Percentiles rank a stretch among this genome's conserved stretches.
phyloP scores from a whole-genome alignment of 148 eudicot genomes.

The Silene uniflora region DNA sequence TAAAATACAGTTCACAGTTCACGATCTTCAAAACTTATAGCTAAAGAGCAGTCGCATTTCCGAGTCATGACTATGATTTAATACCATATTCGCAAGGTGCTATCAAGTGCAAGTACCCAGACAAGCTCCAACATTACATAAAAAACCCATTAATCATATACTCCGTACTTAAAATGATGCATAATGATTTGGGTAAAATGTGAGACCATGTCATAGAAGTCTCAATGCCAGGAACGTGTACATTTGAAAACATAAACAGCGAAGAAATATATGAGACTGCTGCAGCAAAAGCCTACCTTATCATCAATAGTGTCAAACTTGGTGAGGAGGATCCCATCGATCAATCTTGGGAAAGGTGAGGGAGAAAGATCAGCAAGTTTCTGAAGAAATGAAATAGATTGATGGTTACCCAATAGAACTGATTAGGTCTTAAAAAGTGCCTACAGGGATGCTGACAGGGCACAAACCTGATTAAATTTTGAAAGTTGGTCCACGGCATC shows the following conservation, averaged over 20 bases:
- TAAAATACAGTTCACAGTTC: no score
- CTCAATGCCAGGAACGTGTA: no score
- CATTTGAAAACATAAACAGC: background rate
- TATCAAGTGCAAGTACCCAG: no score
- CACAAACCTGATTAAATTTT: slow-evolving; percentile 79
- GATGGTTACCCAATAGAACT: background rate
- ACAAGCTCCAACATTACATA: no score
- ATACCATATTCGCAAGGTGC: no score
- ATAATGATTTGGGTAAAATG: no score
- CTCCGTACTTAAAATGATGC: no score
- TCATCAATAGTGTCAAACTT: slow-evolving; percentile 97
- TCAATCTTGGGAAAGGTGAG: slow-evolving; percentile 75
- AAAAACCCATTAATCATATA: no score
- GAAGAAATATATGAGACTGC: background rate
- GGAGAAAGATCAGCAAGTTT: slow-evolving; percentile 81
- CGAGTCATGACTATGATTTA: no score
- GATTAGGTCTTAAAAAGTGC: background rate
- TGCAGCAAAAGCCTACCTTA: slow-evolving; percentile 47
- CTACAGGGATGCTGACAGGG: background rate
- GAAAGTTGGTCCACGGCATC: slow-evolving; percentile 94
- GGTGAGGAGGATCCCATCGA: slow-evolving; percentile 94
- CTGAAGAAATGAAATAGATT: slow-evolving; percentile 41
- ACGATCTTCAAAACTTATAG: no score
- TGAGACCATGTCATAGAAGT: no score
- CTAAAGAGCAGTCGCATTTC: no score